phyloP scores from a whole-genome alignment of 192 early-diverging fungal genomes.

The Obelidium mucronatum region DNA sequence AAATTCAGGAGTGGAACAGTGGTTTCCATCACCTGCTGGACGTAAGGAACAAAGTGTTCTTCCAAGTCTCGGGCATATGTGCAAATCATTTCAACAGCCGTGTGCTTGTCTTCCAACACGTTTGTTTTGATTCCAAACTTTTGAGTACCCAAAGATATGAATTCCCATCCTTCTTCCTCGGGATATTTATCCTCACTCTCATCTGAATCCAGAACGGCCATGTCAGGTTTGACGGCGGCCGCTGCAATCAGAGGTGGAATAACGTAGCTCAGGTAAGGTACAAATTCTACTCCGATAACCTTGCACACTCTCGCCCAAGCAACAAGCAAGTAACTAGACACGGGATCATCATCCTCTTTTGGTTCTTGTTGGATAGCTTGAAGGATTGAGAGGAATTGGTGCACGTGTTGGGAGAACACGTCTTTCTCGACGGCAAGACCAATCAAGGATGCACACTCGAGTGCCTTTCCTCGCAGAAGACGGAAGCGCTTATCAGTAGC shows the following conservation, averaged over 20 bases:
- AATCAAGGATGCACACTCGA: conserved; percentile 97
- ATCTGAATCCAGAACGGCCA: conserved; percentile 86
- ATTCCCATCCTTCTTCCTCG: conserved; percentile 98
- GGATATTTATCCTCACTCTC: conserved; percentile 88
- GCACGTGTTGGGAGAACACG: conserved; percentile 79
- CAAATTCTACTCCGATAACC: conserved; percentile 92
- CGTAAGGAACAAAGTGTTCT: conserved; percentile 86
- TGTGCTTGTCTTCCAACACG: conserved; percentile 96
- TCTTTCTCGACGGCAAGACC: conserved; percentile 83
- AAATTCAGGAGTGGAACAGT: conserved; percentile 91
- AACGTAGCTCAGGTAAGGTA: conserved; percentile 89
- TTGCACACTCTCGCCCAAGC: conserved; percentile 98
- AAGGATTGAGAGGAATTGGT: conserved; percentile 83
- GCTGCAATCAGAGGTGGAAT: conserved; percentile 89
- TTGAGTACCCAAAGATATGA: conserved; percentile 87
- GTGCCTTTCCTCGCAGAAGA: conserved; percentile 92
- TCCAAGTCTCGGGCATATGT: conserved; percentile 94
- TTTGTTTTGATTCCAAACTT: conserved; percentile 96
- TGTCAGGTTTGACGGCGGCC: conserved; percentile 90
- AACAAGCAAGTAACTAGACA: conserved; percentile 88
- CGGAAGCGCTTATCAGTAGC: conserved; percentile 89
- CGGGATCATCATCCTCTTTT: conserved; percentile 92
- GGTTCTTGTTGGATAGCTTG: conserved; percentile 76
- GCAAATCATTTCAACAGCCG: conserved; percentile 96
- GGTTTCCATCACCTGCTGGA: conserved; percentile 82